Conservation (phyloP, 768 basidiomycete genomes). For the Mycena leptocephala region DNA sequence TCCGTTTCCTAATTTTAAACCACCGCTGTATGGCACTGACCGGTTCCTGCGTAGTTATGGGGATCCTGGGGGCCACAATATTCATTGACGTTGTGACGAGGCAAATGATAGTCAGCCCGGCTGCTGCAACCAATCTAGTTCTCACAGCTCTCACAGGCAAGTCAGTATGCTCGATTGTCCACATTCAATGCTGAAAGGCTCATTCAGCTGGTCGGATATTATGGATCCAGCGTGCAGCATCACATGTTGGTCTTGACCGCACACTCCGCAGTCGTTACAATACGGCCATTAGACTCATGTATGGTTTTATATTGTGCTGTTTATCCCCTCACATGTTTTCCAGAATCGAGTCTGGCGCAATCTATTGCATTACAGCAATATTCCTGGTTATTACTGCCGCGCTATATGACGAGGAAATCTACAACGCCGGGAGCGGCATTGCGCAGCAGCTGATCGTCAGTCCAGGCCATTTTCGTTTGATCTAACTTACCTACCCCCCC, state of each 20-base stretch:
- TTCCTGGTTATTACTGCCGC: not conserved
- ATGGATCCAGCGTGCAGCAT: not conserved
- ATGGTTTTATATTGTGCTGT: not conserved
- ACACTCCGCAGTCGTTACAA: not conserved
- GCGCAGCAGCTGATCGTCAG: not conserved
- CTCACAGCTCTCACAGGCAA: slow-evolving; percentile 4
- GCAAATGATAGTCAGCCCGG: not conserved
- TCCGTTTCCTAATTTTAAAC: too few relatives aligned
- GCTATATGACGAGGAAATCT: not conserved
- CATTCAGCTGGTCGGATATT: not conserved
- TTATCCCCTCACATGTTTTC: not conserved
- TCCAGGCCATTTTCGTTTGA: not conserved
- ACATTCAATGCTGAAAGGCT: not conserved
- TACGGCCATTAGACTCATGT: not conserved
- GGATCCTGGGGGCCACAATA: not conserved
- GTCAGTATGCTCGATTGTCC: not conserved
- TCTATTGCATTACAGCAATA: not conserved
- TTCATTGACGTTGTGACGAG: not conserved
- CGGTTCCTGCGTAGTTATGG: not conserved
- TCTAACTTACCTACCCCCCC: not conserved
- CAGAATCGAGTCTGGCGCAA: not conserved
- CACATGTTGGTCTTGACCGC: not conserved
- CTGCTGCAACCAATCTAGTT: not conserved
- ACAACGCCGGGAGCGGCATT: not conserved
- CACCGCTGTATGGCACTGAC: too few relatives aligned